Base-by-base conservation (phyloP, 164 flowering plant species). In the Chimonanthus salicifolius region DNA sequence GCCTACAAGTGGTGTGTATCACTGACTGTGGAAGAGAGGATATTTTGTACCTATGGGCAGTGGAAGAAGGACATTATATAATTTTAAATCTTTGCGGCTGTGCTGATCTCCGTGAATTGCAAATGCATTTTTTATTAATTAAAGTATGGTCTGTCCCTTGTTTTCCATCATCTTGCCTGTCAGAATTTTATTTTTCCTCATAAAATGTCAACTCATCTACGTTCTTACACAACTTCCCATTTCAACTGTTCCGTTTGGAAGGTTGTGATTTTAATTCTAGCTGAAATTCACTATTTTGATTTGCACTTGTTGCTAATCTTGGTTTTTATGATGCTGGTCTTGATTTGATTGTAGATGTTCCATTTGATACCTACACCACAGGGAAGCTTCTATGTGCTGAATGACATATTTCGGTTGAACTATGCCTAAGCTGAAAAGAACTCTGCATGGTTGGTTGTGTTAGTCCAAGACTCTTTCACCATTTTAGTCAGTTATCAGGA, bases 361-460 rank as follows among this genome's bases (percentile, higher is more conserved):
- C 91, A 88, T 86, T 78, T 89, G 89, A 86, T 88, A 84, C 90
- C 90, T 5, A 88, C 91, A 43, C 89, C 89, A 16, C 85, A 85
- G 68, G 88, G 87, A 77, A 87, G 88, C 86, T 89, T 82, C 68
- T 89, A 83, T 63, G 97, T 88, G 77, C 75, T 80, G 71, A 91
- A 87, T 70, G 92, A 89, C 84, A 87, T 89, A 21, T 91, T 91
- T 83, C 85, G 91, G 77, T 80, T 87, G 87, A 91, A 91, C 84
- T 87, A 88, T 75, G 92, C 92, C 9, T 88, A 62, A 60, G 67
- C n/a, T 66, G 44, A 47, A 64, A 45, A 43, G 54, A 64, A 48
- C 33, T 10, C 43, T 18, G 66, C 15, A 33, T 63, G 21, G 18
- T 20, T 63, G 44, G 44, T 10, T 65, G 43, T 47, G 68, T 8